These are phyloP conservation scores for Monosporascus cannonballus DNA, from an alignment of 2,329 filamentous ascomycete species.

Conservation along the genomic window DNA sequence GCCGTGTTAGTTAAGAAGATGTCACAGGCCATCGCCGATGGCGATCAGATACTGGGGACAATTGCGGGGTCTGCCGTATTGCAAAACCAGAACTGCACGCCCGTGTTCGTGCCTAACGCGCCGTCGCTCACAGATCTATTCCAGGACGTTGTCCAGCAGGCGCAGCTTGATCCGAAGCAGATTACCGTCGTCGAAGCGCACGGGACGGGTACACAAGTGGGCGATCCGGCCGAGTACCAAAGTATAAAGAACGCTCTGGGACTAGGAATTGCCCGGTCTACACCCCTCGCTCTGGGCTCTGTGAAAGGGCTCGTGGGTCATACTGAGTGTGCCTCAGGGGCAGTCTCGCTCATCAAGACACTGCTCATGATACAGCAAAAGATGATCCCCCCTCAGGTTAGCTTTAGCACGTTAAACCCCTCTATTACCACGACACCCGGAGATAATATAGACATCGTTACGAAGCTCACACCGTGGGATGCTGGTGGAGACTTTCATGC, in stretches of 20 bases:
- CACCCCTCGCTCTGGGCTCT: constrained; percentile 17
- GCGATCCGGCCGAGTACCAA: constrained; percentile 28
- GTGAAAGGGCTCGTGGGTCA: constrained; percentile 31
- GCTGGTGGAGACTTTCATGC: constrained; percentile 2
- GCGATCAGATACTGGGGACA: constrained; percentile 34
- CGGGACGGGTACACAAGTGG: constrained; percentile 37
- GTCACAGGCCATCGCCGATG: constrained; percentile 37
- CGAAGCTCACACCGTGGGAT: constrained; percentile 13
- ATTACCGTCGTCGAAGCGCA: constrained; percentile 30
- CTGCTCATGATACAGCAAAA: constrained; percentile 24
- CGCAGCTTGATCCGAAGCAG: constrained; percentile 10
- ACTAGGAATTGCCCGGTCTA: background rate
- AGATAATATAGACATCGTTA: no score
- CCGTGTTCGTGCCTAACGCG: constrained; percentile 33
- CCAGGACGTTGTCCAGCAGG: constrained; percentile 17
- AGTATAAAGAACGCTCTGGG: constrained; percentile 18
- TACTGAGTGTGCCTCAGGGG: constrained; percentile 23
- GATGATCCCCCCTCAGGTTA: constrained; percentile 26
- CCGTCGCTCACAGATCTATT: constrained; percentile 24
- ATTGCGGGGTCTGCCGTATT: constrained; percentile 30
- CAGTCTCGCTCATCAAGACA: constrained; percentile 24
- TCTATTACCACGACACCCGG: no score
- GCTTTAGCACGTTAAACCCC: constrained; percentile 21
- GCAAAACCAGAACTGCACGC: constrained; percentile 32
- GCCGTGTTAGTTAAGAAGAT: constrained; percentile 42